Conservation (phyloP, 1,139 yeast species). For the Saccharomycopsis crataegensis region DNA sequence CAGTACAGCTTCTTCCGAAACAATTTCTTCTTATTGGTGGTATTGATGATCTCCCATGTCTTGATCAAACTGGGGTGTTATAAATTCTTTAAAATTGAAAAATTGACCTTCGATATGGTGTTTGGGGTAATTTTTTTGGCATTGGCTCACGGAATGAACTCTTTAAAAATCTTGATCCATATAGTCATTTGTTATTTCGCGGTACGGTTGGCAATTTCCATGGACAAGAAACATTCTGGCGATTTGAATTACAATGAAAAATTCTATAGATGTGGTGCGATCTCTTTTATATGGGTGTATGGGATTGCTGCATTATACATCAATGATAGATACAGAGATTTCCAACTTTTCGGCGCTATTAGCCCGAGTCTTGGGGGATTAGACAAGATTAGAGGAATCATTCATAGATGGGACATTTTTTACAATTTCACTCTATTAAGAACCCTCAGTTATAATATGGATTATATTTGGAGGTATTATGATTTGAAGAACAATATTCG, state of each 20-base stretch:
- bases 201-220: constrained; percentile 33
- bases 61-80: constrained; percentile 31
- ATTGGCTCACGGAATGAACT: constrained; percentile 75
- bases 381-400: constrained; percentile 62
- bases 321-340: constrained; percentile 59
- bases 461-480: constrained; percentile 46
- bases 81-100: constrained; percentile 25
- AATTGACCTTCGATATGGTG: constrained; percentile 51
- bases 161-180: constrained; percentile 53
- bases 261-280: constrained; percentile 22
- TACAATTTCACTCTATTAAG: constrained; percentile 84
- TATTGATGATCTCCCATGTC: constrained; percentile 48
- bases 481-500: constrained; percentile 20
- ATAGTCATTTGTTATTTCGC: constrained; percentile 47
- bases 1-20: constrained; percentile 87
- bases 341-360: constrained; percentile 35
- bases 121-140: constrained; percentile 68
- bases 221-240: neutral
- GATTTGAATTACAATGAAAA: constrained; percentile 4
- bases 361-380: constrained; percentile 34
- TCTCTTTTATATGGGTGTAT: constrained; percentile 61
- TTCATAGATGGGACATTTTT: constrained; percentile 92
- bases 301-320: constrained; percentile 70
- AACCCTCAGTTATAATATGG: constrained; percentile 76
- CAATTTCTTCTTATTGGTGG: constrained; percentile 56